Percentiles rank a stretch among this genome's conserved stretches.
Evolutionary conservation across 2,329 filamentous ascomycete species (phyloP).

Genomic region (Plectosphaerella cucumerina): DNA sequence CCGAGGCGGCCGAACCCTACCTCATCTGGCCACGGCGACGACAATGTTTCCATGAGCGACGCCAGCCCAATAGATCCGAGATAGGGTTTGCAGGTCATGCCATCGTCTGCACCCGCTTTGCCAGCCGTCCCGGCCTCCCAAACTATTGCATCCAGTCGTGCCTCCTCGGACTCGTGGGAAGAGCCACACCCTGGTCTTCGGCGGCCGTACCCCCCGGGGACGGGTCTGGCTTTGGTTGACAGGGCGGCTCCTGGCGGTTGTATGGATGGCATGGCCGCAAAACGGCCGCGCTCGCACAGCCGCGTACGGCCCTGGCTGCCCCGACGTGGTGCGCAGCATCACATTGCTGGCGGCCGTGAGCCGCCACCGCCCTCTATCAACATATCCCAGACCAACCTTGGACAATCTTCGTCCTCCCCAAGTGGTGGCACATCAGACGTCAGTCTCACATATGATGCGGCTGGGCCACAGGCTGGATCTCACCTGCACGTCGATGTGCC

Average conservation of each 20-base stretch:
- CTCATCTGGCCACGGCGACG: slow-evolving; percentile 37
- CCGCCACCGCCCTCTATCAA: neutral
- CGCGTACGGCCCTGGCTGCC: slow-evolving; percentile 15
- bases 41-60: slow-evolving; percentile 30
- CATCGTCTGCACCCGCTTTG: slow-evolving; percentile 37
- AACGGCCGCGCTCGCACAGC: slow-evolving; percentile 26
- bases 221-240: slow-evolving; percentile 17
- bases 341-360: neutral
- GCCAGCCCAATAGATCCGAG: slow-evolving; percentile 33
- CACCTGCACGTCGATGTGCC: neutral
- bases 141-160: slow-evolving; percentile 12
- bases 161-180: slow-evolving; percentile 28
- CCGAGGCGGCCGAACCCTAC: slow-evolving; percentile 38
- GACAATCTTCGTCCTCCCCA: neutral
- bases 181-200: slow-evolving; percentile 43
- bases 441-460: neutral
- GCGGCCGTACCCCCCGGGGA: slow-evolving; percentile 23
- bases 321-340: slow-evolving; percentile 10
- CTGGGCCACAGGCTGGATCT: no score
- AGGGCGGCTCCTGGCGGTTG: slow-evolving; percentile 11
- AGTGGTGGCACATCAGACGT: neutral
- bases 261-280: slow-evolving; percentile 46
- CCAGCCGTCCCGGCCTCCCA: slow-evolving; percentile 16
- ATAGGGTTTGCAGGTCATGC: slow-evolving; percentile 57
- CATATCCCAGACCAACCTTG: neutral